A percentile compares a stretch with the other conserved stretches of the same genome.
These are phyloP conservation scores for Colletotrichum sojae DNA, from an alignment of 2,329 filamentous ascomycete genomes.

Conservation along the genomic window DNA sequence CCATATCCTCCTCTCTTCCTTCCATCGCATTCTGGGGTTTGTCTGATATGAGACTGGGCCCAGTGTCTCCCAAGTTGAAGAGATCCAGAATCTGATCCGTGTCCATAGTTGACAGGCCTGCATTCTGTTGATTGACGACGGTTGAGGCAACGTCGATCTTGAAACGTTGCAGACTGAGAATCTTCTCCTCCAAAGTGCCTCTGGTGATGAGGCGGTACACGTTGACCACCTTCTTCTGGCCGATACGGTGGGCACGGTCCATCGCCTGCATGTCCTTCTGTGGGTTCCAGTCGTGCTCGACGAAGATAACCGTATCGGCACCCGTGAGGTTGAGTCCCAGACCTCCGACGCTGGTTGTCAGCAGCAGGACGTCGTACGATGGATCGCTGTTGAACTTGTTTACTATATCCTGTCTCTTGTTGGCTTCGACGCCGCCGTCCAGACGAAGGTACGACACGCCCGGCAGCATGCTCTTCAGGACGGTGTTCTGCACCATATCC, in stretches of 20 bases:
- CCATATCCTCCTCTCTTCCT: constrained; percentile 85
- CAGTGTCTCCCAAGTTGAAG: constrained; percentile 89
- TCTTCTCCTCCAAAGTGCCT: constrained; percentile 98
- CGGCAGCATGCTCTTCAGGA: constrained; percentile 91
- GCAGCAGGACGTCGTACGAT: constrained; percentile 91
- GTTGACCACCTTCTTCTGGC: constrained; percentile 99
- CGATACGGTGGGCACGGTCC: constrained; percentile 98
- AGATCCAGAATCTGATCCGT: constrained; percentile 98
- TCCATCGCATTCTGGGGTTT: constrained; percentile 71
- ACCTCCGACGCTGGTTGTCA: constrained; percentile 96
- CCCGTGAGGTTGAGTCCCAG: constrained; percentile 95
- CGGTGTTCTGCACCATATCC: constrained; percentile 97
- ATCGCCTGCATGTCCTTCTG: constrained; percentile 99
- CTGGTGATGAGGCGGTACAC: constrained; percentile 97
- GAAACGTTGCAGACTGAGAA: constrained; percentile 96
- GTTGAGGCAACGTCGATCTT: constrained; percentile 99
- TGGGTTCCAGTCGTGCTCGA: constrained; percentile 99
- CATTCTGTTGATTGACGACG: constrained; percentile 99
- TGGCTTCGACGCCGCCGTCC: constrained; percentile 93
- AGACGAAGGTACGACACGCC: constrained; percentile 94
- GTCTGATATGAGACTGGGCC: constrained; percentile 74
- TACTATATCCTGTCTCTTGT: constrained; percentile 95
- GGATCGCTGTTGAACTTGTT: constrained; percentile 99
- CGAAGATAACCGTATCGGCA: constrained; percentile 98
- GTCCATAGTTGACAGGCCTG: constrained; percentile 94